Conservation (phyloP, 176 grass and related monocot genomes). For the Miscanthus lutarioriparius region DNA sequence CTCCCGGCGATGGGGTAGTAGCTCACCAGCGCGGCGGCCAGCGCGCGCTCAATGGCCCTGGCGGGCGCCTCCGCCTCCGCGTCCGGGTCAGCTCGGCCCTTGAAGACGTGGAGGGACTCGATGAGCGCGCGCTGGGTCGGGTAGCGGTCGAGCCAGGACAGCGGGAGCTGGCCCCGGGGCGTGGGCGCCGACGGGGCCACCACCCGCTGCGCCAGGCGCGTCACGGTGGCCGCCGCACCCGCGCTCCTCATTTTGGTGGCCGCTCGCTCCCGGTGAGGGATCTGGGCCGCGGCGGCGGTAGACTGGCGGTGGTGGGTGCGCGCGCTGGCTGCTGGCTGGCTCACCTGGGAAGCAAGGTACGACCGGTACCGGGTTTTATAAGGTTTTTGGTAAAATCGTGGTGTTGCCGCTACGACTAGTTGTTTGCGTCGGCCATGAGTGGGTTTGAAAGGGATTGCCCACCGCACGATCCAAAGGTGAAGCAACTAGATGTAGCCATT, state of each 20-base stretch:
- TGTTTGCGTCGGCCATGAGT: constrained; percentile 18
- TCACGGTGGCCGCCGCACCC: constrained; percentile 39
- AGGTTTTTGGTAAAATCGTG: constrained; percentile 1
- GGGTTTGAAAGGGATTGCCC: constrained; percentile 43
- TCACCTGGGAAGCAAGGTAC: constrained; percentile 37
- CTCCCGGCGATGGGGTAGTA: constrained; percentile 89
- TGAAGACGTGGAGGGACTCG: constrained; percentile 94
- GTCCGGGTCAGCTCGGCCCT: constrained; percentile 38
- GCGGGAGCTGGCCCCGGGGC: constrained; percentile 51
- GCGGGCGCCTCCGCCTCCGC: constrained; percentile 16
- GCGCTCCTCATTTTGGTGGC: constrained; percentile 31
- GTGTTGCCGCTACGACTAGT: constrained; percentile 25
- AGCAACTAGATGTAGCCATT: constrained; percentile 27
- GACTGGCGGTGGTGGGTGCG: no score
- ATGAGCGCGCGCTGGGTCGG: constrained; percentile 86
- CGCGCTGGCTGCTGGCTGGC: constrained; percentile 35
- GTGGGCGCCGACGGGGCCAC: constrained; percentile 57
- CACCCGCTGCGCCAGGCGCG: constrained; percentile 59
- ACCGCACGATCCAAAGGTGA: constrained; percentile 25
- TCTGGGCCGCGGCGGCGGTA: constrained; percentile 23
- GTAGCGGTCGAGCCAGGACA: constrained; percentile 94
- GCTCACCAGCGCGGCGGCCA: constrained; percentile 55
- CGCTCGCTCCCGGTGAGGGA: neutral
- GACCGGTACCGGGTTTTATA: constrained; percentile 48
- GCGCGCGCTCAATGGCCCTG: constrained; percentile 47